Conservation (phyloP, 345 rosid genomes). For the Geranium rotundifolium region DNA sequence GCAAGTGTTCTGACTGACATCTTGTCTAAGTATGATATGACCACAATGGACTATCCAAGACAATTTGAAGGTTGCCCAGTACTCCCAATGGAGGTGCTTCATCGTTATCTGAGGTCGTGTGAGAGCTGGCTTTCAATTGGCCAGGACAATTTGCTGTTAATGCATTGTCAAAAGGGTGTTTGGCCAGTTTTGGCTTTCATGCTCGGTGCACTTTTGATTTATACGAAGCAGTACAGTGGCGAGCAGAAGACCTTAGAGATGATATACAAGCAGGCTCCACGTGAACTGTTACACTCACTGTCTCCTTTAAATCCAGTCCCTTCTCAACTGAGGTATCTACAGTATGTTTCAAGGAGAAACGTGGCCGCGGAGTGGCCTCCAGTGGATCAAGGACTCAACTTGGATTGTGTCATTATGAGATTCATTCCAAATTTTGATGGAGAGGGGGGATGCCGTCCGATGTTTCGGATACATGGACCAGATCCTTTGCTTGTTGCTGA, state of each 20-base stretch:
- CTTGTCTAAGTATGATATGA: constrained; percentile 61
- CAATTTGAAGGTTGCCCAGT: constrained; percentile 87
- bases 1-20: constrained; percentile 45
- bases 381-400: constrained; percentile 68
- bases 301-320: constrained; percentile 80
- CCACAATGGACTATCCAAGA: constrained; percentile 94
- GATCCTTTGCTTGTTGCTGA: constrained; percentile 62
- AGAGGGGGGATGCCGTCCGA: constrained; percentile 75
- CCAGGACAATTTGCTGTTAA: constrained; percentile 52
- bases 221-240: constrained; percentile 70
- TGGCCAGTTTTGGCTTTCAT: constrained; percentile 85
- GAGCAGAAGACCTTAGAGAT: constrained; percentile 85
- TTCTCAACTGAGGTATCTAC: constrained; percentile 79
- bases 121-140: constrained; percentile 97
- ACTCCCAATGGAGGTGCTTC: constrained; percentile 73
- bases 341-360: constrained; percentile 85
- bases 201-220: constrained; percentile 72
- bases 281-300: constrained; percentile 66
- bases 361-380: constrained; percentile 90
- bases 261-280: constrained; percentile 87
- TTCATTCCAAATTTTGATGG: constrained; percentile 59
- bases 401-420: constrained; percentile 83
- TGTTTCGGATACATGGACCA: constrained; percentile 79
- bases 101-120: constrained; percentile 81
- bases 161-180: constrained; percentile 88